Base-by-base conservation (phyloP, 208 protist genomes). In the Trypanosoma brucei region DNA sequence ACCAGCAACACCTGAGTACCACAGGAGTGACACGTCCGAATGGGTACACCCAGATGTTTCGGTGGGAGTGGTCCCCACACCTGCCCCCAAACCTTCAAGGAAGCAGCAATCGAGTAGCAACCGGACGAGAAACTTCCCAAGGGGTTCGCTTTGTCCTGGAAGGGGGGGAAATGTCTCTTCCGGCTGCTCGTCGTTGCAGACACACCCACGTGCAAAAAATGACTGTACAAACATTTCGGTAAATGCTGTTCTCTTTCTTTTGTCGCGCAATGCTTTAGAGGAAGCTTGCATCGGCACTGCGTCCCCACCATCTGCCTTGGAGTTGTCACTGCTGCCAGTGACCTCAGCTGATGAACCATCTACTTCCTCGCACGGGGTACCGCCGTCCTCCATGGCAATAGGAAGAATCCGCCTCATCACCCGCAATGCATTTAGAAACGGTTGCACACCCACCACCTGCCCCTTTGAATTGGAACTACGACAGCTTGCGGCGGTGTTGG, bases 21-120 rank as follows among this genome's bases (percentile, higher is more conserved):
- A 93, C 59, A 94, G 68, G 3, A 88, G 56, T 4, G 66, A 67
- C 45, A 70, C 61, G 55, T 81, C 83, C 49, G 79, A 71, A 3
- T 71, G 62, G 59, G 86, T 82, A 22, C 65, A 70, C 81, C 36
- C 31, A 39, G 34, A 60, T 38, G 1, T 0, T 31, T 59, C 62
- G 37, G 38, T 13, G 36, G 59, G 36, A 36, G n/a, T 13, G 39
- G 3, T 33, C 56, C 42, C 11, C 6, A 55, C 55, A 0, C 53
- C 58, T 31, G 92, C 56, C 0, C 85, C 88, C 35, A 95, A 75
- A 33, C 83, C 84, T 38, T 71, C 73, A 56, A 91, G 76, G 68
- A 95, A 95, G 67, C 89, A 95, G 63, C 84, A 92, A 62, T 92
- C 85, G 42, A 95, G 81, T 34, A 95, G 66, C 40, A 81, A 68